phyloP scores from a whole-genome alignment of 2,329 filamentous ascomycete species.

The Hymenoscyphus repandus region DNA sequence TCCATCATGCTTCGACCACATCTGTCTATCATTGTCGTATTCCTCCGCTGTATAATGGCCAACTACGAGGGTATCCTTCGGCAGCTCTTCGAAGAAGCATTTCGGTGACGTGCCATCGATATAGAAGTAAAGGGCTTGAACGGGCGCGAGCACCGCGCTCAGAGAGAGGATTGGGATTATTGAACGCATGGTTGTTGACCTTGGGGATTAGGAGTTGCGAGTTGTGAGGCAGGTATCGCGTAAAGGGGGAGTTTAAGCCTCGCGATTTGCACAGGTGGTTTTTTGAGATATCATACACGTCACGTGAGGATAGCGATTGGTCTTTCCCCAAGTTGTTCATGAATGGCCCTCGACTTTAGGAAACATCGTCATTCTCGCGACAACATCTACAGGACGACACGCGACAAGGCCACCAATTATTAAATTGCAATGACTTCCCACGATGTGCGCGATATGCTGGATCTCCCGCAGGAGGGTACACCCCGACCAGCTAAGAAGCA shows the following conservation, averaged over 20 bases:
- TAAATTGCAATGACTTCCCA: conserved; percentile 58
- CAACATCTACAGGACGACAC: neutral
- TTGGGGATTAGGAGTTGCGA: conserved; percentile 3
- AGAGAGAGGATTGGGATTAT: conserved; percentile 64
- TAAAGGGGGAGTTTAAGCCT: conserved; percentile 3
- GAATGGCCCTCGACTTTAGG: neutral
- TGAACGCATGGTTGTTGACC: conserved; percentile 46
- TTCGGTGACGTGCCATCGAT: conserved; percentile 80
- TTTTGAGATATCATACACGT: neutral
- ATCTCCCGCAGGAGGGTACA: conserved; percentile 61
- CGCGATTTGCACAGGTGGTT: conserved; percentile 6
- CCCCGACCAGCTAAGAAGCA: conserved; percentile 67
- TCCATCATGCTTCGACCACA: conserved; percentile 68
- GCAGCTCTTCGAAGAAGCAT: conserved; percentile 97
- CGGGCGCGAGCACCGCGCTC: conserved; percentile 51
- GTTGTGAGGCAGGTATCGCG: conserved; percentile 1
- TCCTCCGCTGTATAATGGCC: conserved; percentile 87
- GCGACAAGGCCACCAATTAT: neutral
- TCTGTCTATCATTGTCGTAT: conserved; percentile 64
- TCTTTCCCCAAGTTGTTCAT: neutral
- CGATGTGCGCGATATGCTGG: conserved; percentile 85
- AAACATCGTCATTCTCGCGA: neutral
- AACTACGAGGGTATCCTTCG: conserved; percentile 94
- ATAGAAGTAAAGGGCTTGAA: conserved; percentile 91
- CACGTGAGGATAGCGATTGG: neutral